Evolutionary conservation across 2,329 filamentous ascomycete genomes (phyloP).

Genomic region (Bisporella sp.): DNA sequence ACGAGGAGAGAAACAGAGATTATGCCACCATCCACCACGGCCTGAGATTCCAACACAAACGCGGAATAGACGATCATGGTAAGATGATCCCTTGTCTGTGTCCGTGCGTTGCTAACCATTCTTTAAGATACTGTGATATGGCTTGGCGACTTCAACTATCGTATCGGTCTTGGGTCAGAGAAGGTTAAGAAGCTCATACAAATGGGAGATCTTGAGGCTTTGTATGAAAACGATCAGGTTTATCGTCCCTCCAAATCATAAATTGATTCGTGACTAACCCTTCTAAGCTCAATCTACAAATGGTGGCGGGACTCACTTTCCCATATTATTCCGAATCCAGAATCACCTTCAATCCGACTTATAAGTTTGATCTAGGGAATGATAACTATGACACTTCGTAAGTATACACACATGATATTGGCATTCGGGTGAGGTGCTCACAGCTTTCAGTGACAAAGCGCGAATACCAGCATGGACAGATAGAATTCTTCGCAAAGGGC

Average conservation of each 20-base stretch:
- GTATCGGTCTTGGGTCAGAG: slow-evolving; percentile 79
- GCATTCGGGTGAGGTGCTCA: too few species aligned
- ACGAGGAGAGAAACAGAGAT: slow-evolving; percentile 91
- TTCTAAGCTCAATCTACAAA: slow-evolving; percentile 77
- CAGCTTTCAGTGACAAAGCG: slow-evolving; percentile 63
- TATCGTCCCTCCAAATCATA: slow-evolving; percentile 6
- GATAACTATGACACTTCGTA: slow-evolving; percentile 89
- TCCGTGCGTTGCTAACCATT: slow-evolving; percentile 16
- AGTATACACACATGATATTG: slow-evolving; percentile 25
- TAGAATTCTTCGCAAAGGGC: slow-evolving; percentile 79
- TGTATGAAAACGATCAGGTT: slow-evolving; percentile 90
- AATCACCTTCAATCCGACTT: slow-evolving; percentile 87
- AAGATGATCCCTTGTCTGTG: slow-evolving; percentile 12
- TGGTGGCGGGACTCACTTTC: slow-evolving; percentile 87
- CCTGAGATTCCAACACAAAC: slow-evolving; percentile 82
- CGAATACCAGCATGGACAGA: slow-evolving; percentile 98
- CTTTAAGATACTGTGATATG: slow-evolving; percentile 68
- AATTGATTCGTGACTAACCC: neutral
- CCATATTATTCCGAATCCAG: slow-evolving; percentile 85
- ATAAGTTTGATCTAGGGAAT: slow-evolving; percentile 87
- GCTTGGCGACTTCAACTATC: slow-evolving; percentile 98
- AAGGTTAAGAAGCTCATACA: slow-evolving; percentile 69
- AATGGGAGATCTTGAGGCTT: slow-evolving; percentile 62
- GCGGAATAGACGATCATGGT: slow-evolving; percentile 87
- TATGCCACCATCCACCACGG: slow-evolving; percentile 66